phyloP scores from a whole-genome alignment of 1,284 basidiomycete species.

The Leccinum angustisporum region DNA sequence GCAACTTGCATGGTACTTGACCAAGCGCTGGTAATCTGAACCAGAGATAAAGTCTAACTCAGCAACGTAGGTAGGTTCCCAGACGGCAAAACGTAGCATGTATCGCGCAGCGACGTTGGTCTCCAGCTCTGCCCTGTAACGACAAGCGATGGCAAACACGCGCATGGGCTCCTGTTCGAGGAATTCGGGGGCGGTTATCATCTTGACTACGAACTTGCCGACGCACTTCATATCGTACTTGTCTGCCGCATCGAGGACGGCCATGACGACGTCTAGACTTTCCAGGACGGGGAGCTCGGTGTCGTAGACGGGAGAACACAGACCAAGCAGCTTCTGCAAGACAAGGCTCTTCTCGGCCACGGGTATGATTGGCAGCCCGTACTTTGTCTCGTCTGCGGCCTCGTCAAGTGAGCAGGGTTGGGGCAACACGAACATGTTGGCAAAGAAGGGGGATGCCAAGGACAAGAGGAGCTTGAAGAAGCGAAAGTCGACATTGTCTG shows the following conservation, averaged over 20 bases:
- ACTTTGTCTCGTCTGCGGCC: slow-evolving; percentile 32
- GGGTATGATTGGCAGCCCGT: slow-evolving; percentile 33
- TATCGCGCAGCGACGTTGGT: slow-evolving; percentile 44
- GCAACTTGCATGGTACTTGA: slow-evolving; percentile 46
- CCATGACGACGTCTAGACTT: slow-evolving; percentile 34
- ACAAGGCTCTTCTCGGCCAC: slow-evolving; percentile 33
- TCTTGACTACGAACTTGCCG: slow-evolving; percentile 36
- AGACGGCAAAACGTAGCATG: slow-evolving; percentile 42
- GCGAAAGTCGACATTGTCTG: slow-evolving; percentile 40
- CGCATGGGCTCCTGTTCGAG: slow-evolving; percentile 46
- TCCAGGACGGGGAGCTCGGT: slow-evolving; percentile 29
- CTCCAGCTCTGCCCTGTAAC: slow-evolving; percentile 43
- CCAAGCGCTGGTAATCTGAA: slow-evolving; percentile 44
- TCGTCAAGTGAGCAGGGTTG: slow-evolving; percentile 31
- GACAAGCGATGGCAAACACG: slow-evolving; percentile 53
- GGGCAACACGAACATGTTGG: slow-evolving; percentile 42
- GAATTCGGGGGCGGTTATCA: slow-evolving; percentile 39
- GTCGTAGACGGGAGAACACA: slow-evolving; percentile 36
- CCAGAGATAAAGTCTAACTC: slow-evolving; percentile 48
- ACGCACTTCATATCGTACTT: slow-evolving; percentile 40
- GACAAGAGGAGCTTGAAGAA: slow-evolving; percentile 40
- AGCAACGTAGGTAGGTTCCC: slow-evolving; percentile 35
- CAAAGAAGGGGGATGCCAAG: slow-evolving; percentile 42
- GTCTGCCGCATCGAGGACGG: slow-evolving; percentile 36
- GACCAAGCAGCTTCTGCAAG: slow-evolving; percentile 29